Conservation (phyloP, 148 eudicot genomes). For the Rhododendron simsii region DNA sequence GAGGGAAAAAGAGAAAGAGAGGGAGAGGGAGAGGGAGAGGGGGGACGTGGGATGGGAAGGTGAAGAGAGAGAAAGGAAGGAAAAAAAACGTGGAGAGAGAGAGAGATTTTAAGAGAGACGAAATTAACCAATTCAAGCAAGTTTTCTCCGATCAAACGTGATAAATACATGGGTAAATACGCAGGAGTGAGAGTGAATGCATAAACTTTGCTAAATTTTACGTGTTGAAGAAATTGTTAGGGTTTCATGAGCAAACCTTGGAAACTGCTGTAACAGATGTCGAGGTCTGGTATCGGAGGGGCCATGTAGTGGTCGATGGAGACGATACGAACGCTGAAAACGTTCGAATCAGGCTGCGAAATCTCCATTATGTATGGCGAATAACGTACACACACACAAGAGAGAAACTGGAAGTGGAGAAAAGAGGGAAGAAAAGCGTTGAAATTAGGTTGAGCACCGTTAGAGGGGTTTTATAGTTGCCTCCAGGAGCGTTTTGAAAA, state of each 20-base stretch:
- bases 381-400: not conserved
- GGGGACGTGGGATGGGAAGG: too few species aligned
- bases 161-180: not conserved
- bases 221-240: not conserved
- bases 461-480: not conserved
- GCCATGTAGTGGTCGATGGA: constrained; percentile 81
- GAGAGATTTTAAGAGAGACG: too few species aligned
- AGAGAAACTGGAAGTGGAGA: not conserved
- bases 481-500: not conserved
- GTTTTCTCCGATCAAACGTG: not conserved
- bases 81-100: too few species aligned
- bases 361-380: constrained; percentile 22
- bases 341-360: constrained; percentile 34
- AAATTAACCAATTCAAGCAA: too few species aligned
- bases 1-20: too few species aligned
- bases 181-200: not conserved
- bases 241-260: constrained; percentile 40
- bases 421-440: not conserved
- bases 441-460: not conserved
- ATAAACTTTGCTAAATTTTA: not conserved
- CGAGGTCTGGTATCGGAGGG: constrained; percentile 65
- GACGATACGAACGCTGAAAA: constrained; percentile 80
- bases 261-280: constrained; percentile 64
- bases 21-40: too few species aligned
- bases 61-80: too few species aligned